A percentile compares a stretch with the other conserved stretches of the same genome.
phyloP scores from a whole-genome alignment of 768 basidiomycete species.

The Leccinum sublutescens region DNA sequence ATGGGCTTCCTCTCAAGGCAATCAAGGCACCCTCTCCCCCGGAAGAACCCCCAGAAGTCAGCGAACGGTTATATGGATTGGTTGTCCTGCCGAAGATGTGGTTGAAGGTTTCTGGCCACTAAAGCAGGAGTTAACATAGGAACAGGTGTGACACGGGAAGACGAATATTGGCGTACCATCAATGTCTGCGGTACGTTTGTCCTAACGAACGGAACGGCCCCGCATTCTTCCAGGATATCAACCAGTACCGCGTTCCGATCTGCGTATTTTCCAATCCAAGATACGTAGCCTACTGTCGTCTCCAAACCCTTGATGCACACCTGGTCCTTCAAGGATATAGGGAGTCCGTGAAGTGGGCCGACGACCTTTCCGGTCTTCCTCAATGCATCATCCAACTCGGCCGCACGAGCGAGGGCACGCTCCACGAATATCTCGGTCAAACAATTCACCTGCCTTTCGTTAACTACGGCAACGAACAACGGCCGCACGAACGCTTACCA shows the following conservation, averaged over 20 bases:
- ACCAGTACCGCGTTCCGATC: constrained; percentile 60
- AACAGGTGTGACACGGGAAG: not conserved
- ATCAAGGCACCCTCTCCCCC: constrained; percentile 85
- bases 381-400: constrained; percentile 62
- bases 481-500: constrained; percentile 43
- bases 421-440: constrained; percentile 84
- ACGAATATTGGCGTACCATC: constrained; percentile 45
- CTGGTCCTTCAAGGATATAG: constrained; percentile 76
- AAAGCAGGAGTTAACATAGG: not conserved
- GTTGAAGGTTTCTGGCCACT: constrained; percentile 82
- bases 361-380: constrained; percentile 59
- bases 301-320: constrained; percentile 66
- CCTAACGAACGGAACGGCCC: constrained; percentile 69
- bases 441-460: constrained; percentile 61
- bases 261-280: constrained; percentile 63
- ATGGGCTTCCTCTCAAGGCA: constrained; percentile 41
- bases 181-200: constrained; percentile 80
- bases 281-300: constrained; percentile 72
- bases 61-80: constrained; percentile 70
- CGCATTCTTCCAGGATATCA: constrained; percentile 60
- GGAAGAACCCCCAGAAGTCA: constrained; percentile 78
- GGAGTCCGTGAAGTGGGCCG: constrained; percentile 75
- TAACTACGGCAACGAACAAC: not conserved
- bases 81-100: constrained; percentile 74
- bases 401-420: constrained; percentile 60